A percentile compares a stretch with the other conserved stretches of the same genome.
Evolutionary conservation across 2,329 filamentous ascomycete genomes (phyloP).

Genomic region (Beauveria scarabaeidicola): DNA sequence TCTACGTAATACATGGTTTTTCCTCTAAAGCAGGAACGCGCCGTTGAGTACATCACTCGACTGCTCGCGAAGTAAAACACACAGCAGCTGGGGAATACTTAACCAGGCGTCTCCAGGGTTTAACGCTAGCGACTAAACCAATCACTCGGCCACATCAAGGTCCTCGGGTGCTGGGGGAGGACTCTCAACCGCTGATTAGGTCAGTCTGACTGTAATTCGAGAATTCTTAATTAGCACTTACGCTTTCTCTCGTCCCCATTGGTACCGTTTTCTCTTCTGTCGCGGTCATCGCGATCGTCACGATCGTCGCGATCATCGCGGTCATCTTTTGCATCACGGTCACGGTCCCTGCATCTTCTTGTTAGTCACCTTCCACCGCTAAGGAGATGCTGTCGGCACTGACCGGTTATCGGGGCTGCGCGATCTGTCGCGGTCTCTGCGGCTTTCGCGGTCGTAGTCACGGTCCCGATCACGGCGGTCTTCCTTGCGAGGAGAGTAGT

Average conservation of each 20-base stretch:
- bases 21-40: neutral
- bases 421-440: conserved; percentile 68
- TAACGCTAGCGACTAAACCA: neutral
- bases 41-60: neutral
- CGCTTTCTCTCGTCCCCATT: conserved; percentile 90
- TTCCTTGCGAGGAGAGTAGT: conserved; percentile 83
- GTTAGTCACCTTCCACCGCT: neutral
- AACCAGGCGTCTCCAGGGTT: neutral
- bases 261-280: conserved; percentile 66
- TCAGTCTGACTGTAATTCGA: conserved; percentile 18
- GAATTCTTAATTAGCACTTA: conserved; percentile 31
- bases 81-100: conserved; percentile 5
- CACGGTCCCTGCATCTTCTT: conserved; percentile 35
- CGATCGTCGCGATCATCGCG: conserved; percentile 57
- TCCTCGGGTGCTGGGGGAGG: conserved; percentile 84
- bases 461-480: conserved; percentile 75
- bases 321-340: conserved; percentile 53
- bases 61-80: neutral
- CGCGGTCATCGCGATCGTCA: conserved; percentile 43
- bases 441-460: conserved; percentile 67
- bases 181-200: conserved; percentile 55
- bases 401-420: conserved; percentile 60
- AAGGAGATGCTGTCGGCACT: conserved; percentile 10
- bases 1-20: conserved; percentile 11
- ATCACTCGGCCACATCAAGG: conserved; percentile 82